Evolutionary conservation across 2,329 filamentous ascomycete species (phyloP), one percentile per base, ranked within the genome.

Genomic region (Fusarium buharicum): DNA sequence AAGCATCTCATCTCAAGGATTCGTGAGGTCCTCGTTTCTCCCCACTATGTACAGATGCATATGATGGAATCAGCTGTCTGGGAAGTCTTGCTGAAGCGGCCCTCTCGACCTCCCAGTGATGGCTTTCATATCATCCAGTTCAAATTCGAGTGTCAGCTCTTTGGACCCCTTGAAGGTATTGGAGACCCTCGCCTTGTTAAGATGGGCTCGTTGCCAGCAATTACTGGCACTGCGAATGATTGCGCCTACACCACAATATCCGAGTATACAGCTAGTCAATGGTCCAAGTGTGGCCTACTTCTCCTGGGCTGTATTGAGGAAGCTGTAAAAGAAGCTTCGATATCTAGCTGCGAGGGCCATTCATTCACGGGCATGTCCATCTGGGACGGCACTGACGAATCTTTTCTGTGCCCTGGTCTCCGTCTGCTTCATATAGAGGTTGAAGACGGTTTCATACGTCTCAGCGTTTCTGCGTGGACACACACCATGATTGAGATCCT

Each of bases 31-130:
- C 55, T 77, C 1, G 46, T 75, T 12, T 74, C 74, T 0, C 75
- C 75, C 3, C 73, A 77, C 31, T 70, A 71, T 45, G 73, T 77
- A 11, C 75, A 77, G 50, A 72, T 76, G 59, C 74, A 77, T 45
- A 56, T 76, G n/a, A 71, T 74, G 62, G 75, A 77, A 49, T 76
- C 75, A 3, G 72, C 75, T 9, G 62, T 76, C 0, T 77, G 75
- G 75, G 71, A 75, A 41, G 70, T 77, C 8, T 61, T 76, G 5
- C 37, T 72, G n/a, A 76, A 66, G 22, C 64, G 70, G 27, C 69
- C 70, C 2, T 69, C 56, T n/a, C 69, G 64, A 14, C 75, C 75
- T 2, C 75, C 75, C 0, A 6, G 49, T 0, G 75, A 77, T 37
- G 75, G 75, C 1, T 77, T 74, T 22, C 73, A 76, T 20, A 63